Evolutionary conservation across 2,329 filamentous ascomycete genomes (phyloP).

Genomic region (Leptographium radiaticola): DNA sequence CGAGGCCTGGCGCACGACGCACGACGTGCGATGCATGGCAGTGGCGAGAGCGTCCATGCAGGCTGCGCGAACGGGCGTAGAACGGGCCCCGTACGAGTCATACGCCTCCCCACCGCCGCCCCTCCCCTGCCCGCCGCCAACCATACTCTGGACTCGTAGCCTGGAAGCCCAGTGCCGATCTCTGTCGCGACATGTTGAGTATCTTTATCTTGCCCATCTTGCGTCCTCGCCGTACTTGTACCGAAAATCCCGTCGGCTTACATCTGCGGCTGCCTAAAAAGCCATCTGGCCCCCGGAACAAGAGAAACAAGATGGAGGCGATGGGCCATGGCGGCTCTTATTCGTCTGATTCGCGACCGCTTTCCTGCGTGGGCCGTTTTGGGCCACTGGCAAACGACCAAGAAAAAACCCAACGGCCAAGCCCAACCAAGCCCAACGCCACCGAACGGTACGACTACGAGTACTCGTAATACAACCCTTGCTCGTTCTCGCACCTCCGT

Average conservation of each 20-base stretch:
- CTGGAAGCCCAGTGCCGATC: too few relatives aligned
- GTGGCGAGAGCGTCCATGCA: not conserved
- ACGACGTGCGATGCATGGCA: not conserved
- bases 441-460: not conserved
- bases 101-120: too few relatives aligned
- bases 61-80: not conserved
- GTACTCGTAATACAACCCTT: not conserved
- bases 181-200: too few relatives aligned
- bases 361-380: not conserved
- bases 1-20: not conserved
- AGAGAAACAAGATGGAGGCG: not conserved
- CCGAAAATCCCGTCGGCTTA: too few relatives aligned
- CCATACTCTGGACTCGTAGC: too few relatives aligned
- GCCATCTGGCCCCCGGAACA: too few relatives aligned
- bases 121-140: too few relatives aligned
- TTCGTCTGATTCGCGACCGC: not conserved
- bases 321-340: not conserved
- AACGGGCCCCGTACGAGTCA: too few relatives aligned
- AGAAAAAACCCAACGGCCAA: not conserved
- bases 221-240: too few relatives aligned
- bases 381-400: not conserved
- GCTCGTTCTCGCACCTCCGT: too few relatives aligned
- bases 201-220: too few relatives aligned
- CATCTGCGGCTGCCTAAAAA: too few relatives aligned
- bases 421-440: conserved; percentile 4